phyloP scores from a whole-genome alignment of 352 stramenopile species.

The Phytopythium sindhum region DNA sequence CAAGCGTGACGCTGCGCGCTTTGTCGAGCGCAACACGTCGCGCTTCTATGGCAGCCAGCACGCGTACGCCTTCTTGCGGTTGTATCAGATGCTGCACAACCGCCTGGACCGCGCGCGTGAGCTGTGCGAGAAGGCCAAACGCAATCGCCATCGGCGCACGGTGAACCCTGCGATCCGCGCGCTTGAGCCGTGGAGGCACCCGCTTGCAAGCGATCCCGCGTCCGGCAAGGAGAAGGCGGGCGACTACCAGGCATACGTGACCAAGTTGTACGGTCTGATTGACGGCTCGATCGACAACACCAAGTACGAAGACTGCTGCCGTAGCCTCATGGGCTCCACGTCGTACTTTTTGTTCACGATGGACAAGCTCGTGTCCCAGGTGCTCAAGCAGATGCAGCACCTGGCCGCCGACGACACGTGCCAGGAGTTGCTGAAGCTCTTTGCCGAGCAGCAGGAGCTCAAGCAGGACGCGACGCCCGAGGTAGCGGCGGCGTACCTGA shows the following conservation, averaged over 20 bases:
- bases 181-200: conserved; percentile 68
- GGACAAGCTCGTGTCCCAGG: conserved; percentile 83
- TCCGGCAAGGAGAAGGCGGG: conserved; percentile 68
- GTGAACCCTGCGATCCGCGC: conserved; percentile 83
- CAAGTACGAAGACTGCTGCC: conserved; percentile 89
- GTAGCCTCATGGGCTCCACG: conserved; percentile 85
- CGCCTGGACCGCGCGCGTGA: conserved; percentile 78
- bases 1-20: conserved; percentile 40
- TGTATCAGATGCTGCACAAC: conserved; percentile 88
- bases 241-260: conserved; percentile 86
- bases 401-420: conserved; percentile 78
- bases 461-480: conserved; percentile 25
- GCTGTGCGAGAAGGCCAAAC: conserved; percentile 85
- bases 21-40: conserved; percentile 37
- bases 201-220: conserved; percentile 34
- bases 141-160: conserved; percentile 80
- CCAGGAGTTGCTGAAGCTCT: conserved; percentile 75
- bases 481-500: conserved; percentile 52
- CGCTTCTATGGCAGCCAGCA: conserved; percentile 83
- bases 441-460: conserved; percentile 43
- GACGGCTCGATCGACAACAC: conserved; percentile 84
- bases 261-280: conserved; percentile 84
- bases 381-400: conserved; percentile 90
- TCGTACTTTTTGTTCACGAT: conserved; percentile 92
- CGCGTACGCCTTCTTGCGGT: conserved; percentile 84